A percentile compares a stretch with the other conserved stretches of the same genome.
These are phyloP conservation scores for Starmerella khaoyaiensis DNA, from an alignment of 805 yeast species.

Conservation along the genomic window DNA sequence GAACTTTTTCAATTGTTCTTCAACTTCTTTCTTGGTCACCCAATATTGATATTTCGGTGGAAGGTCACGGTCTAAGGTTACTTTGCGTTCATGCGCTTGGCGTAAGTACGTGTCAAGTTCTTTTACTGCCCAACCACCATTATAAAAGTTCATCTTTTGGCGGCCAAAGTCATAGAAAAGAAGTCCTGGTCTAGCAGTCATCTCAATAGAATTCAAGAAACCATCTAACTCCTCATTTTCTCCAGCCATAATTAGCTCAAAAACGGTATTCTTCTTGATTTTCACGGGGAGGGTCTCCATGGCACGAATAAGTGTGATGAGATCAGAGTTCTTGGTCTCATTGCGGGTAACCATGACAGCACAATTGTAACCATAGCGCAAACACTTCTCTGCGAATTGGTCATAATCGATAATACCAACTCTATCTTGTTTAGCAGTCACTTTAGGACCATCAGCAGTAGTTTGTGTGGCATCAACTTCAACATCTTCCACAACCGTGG, in stretches of 20 bases:
- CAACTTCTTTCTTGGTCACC: constrained; percentile 19
- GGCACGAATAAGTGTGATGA: constrained; percentile 10
- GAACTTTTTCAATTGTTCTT: constrained; percentile 9
- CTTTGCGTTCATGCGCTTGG: constrained; percentile 8
- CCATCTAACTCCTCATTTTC: constrained; percentile 10
- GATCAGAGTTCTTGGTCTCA: constrained; percentile 12
- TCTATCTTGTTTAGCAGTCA: constrained; percentile 5
- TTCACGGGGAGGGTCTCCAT: constrained; percentile 10
- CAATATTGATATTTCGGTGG: constrained; percentile 18
- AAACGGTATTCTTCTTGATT: constrained; percentile 9
- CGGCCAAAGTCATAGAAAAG: constrained; percentile 14
- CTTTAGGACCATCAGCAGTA: constrained; percentile 10
- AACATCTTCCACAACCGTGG: neutral
- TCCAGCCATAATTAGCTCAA: constrained; percentile 16
- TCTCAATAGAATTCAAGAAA: constrained; percentile 14
- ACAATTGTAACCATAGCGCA: constrained; percentile 18
- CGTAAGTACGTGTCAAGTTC: constrained; percentile 9
- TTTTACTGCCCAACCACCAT: constrained; percentile 10
- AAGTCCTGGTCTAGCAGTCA: constrained; percentile 13
- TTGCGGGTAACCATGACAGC: constrained; percentile 12
- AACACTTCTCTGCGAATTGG: constrained; percentile 14
- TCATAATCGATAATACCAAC: constrained; percentile 13
- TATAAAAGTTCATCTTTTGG: constrained; percentile 5
- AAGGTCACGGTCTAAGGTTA: constrained; percentile 3
- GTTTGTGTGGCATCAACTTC: neutral